Evolutionary conservation across 1,139 yeast genomes (phyloP).

Genomic region (Wickerhamomyces sp.): DNA sequence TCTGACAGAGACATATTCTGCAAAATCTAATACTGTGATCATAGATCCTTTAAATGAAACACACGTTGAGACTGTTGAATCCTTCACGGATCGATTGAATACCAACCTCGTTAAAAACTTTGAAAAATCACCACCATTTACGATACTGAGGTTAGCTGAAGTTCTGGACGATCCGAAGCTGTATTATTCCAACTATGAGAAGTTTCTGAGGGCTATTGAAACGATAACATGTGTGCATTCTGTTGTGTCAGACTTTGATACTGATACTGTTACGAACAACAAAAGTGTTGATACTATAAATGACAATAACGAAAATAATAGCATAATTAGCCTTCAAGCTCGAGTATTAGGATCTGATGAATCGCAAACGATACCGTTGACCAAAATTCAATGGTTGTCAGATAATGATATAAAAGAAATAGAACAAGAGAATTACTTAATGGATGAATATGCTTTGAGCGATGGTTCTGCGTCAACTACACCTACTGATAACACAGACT

Average conservation of each 20-base stretch:
- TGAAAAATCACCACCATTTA: constrained; percentile 48
- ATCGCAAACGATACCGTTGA: constrained; percentile 29
- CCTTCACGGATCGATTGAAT: constrained; percentile 21
- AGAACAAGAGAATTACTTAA: constrained; percentile 20
- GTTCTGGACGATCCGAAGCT: constrained; percentile 39
- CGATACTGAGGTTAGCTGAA: constrained; percentile 53
- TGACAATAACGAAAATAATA: neutral
- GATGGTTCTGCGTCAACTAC: constrained; percentile 13
- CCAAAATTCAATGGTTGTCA: constrained; percentile 47
- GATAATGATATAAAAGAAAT: constrained; percentile 28
- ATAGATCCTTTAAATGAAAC: constrained; percentile 10
- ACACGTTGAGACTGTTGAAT: constrained; percentile 16
- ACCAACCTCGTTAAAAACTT: constrained; percentile 29
- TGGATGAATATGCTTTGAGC: constrained; percentile 19
- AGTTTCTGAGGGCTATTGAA: constrained; percentile 35
- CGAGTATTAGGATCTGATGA: constrained; percentile 11
- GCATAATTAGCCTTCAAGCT: constrained; percentile 3
- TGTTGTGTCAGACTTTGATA: constrained; percentile 24
- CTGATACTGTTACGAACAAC: too few species aligned
- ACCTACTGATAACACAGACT: neutral
- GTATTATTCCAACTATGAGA: constrained; percentile 32
- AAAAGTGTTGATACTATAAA: neutral
- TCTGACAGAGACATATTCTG: constrained; percentile 4
- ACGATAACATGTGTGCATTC: constrained; percentile 32
- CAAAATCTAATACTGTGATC: neutral